These are phyloP conservation scores for Elongisporangium senticosum DNA, from an alignment of 352 stramenopile genomes.

Conservation along the genomic window DNA sequence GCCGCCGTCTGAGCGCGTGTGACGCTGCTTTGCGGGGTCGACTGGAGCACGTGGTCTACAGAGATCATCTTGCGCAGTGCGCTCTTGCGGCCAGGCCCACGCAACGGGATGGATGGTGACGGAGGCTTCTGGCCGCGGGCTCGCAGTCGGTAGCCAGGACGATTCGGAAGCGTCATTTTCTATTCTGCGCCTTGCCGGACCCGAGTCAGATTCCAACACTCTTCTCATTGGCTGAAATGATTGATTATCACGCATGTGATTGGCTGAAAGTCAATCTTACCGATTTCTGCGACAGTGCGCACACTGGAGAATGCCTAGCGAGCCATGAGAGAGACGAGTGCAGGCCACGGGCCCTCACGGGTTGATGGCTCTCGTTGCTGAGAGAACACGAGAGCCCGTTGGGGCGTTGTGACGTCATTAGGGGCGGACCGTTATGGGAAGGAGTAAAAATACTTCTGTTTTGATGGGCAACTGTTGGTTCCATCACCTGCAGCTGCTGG, in stretches of 20 bases:
- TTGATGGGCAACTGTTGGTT: not conserved
- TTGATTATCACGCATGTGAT: not conserved
- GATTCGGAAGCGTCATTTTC: conserved; percentile 59
- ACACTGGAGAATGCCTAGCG: not conserved
- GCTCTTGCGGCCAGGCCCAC: not conserved
- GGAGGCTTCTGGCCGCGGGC: not conserved
- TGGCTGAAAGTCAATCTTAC: not conserved
- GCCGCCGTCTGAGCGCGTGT: not conserved
- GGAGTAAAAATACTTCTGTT: not conserved
- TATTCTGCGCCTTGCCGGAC: conserved; percentile 14
- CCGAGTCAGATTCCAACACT: not conserved
- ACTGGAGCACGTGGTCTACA: not conserved
- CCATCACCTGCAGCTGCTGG: not conserved
- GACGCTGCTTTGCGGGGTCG: not conserved
- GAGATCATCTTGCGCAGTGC: not conserved
- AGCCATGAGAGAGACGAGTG: not conserved
- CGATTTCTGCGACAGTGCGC: conserved; percentile 1
- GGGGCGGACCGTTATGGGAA: not conserved
- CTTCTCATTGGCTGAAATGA: not conserved
- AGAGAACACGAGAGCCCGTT: not conserved
- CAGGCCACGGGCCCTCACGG: not conserved
- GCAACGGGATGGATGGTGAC: conserved; percentile 1
- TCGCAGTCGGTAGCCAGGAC: conserved; percentile 22
- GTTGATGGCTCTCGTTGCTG: not conserved
- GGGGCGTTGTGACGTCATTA: not conserved